Evolutionary conservation across 2,329 filamentous ascomycete species (phyloP), one percentile per base, ranked within the genome.

Genomic region (Penicillium sp.): DNA sequence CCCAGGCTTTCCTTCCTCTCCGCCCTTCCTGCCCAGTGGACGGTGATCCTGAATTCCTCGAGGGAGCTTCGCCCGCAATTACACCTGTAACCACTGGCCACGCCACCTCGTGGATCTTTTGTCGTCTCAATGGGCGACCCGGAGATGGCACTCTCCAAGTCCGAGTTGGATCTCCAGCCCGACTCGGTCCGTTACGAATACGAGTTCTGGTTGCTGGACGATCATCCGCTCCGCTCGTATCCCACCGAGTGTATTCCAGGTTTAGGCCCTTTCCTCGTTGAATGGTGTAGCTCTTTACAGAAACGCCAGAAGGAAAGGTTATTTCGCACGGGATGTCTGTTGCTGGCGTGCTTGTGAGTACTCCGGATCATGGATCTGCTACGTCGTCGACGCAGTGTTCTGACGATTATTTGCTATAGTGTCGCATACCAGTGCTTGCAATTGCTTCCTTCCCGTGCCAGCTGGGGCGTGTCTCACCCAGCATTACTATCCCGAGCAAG

Each of bases 181-280:
- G 21, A 32, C 4, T 19, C 21, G 1, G 30, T 32, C 14, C 32
- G 13, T n/a, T 42, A 49, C 26, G 53, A 59, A 33, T 58, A 57
- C 33, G 50, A 56, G 17, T 45, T 42, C 20, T 56, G 54, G 45
- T 34, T 65, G 13, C 41, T 63, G 2, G 59, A 64, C 11, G 62
- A 65, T 17, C 62, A 65, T 38, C 61, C 61, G 6, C 55, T 64
- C 7, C 61, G 62, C 13, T 58, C 57, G 1, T 46, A 60, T 48
- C 62, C 61, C 16, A 54, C 53, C 3, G 48, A 55, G 14, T 64
- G 59, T 41, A 52, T 56, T 34, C 61, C 62, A 2, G 57, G 55
- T 2, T 14, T 63, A 29, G 39, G 39, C 1, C 13, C 39, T 3
- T 51, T 53, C 14, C 15, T 61, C 4, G 25, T 41, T 4, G 43